phyloP scores from a whole-genome alignment of 805 yeast species.

The Hanseniaspora valbyensis region DNA sequence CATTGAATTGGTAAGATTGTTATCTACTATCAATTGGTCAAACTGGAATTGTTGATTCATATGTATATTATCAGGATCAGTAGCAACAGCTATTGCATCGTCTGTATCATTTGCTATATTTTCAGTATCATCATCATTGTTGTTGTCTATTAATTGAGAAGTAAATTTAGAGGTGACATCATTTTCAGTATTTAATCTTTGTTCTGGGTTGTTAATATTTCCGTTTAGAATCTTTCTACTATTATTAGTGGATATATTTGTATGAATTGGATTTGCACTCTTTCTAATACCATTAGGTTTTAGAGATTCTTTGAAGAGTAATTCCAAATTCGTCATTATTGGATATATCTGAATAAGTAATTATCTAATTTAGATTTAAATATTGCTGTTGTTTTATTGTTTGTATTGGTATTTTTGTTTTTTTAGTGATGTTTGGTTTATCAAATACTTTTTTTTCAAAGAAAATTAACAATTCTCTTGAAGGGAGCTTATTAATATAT shows the following conservation, averaged over 20 bases:
- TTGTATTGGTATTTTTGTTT: no score
- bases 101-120: not conserved
- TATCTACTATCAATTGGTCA: not conserved
- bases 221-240: no score
- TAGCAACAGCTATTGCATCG: not conserved
- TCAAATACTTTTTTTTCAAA: no score
- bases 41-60: not conserved
- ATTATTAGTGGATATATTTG: not conserved
- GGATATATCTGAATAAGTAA: no score
- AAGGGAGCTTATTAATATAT: no score
- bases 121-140: no score
- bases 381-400: no score
- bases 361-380: no score
- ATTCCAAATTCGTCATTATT: constrained; percentile 11
- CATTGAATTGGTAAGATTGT: not conserved
- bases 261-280: not conserved
- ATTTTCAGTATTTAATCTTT: not conserved
- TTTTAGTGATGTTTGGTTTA: no score
- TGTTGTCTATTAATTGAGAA: no score
- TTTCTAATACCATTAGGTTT: constrained; percentile 12
- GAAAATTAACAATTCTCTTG: no score
- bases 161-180: no score
- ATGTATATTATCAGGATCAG: not conserved
- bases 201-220: not conserved
- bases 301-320: constrained; percentile 8